Percentiles rank a stretch among this genome's conserved stretches.
Evolutionary conservation across 202 grass and related monocot species (phyloP).

Genomic region (Panicum virgatum): DNA sequence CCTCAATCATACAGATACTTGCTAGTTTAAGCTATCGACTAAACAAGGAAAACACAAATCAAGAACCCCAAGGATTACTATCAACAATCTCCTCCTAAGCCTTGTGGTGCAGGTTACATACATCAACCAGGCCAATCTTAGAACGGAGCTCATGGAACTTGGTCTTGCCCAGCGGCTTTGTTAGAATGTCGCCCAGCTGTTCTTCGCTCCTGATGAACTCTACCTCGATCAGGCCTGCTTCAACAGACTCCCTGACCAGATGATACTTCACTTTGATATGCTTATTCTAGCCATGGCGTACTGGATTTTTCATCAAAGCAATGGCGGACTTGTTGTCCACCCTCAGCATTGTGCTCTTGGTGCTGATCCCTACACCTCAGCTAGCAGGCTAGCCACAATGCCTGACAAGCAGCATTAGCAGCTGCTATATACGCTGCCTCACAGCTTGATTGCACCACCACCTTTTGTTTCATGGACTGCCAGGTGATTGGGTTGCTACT

Average conservation of each 20-base stretch:
- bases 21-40: no score
- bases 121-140: not conserved
- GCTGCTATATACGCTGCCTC: no score
- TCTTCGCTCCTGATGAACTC: not conserved
- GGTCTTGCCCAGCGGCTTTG: not conserved
- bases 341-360: not conserved
- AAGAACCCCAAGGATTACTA: no score
- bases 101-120: not conserved
- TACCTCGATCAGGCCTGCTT: not conserved
- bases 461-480: no score
- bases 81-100: no score
- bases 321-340: no score
- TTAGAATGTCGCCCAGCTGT: not conserved
- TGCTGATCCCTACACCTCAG: no score
- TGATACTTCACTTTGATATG: not conserved
- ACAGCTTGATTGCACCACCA: no score
- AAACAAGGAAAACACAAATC: no score
- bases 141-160: not conserved
- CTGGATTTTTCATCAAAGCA: not conserved
- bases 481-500: no score
- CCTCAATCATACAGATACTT: no score
- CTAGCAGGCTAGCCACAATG: not conserved
- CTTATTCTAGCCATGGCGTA: not conserved
- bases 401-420: no score
- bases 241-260: not conserved